Evolutionary conservation across 1,139 yeast species (phyloP), one percentile per base, ranked within the genome.

Genomic region (Protomyces lactucae-debilis): DNA sequence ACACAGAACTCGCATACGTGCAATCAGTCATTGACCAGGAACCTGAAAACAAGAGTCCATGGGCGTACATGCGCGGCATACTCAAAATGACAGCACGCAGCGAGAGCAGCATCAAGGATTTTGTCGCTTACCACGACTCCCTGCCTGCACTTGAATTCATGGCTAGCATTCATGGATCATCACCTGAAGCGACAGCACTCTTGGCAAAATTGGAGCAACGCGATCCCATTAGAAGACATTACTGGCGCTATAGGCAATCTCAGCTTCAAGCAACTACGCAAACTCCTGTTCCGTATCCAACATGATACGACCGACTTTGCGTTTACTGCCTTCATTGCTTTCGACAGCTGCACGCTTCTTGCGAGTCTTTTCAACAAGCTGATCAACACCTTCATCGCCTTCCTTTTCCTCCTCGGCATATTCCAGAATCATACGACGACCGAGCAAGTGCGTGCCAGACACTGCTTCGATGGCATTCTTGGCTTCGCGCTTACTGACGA

Each of bases 351-450:
- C 36, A 2, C 53, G 56, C 28, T 59, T 52, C 14, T 28, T n/a
- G 18, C 48, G 36, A 46, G 63, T 59, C 57, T 52, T 52, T 40
- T 59, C 36, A 18, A 59, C 53, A 16, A 52, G 23, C 39, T 52
- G 52, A 3, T 59, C 63, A 52, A 59, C 54, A 12, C 63, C 63
- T n/a, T 39, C 57, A 28, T 59, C 63, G 12, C 63, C 63, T 9
- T 25, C 18, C 36, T 52, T 25, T 14, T 59, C 63, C 1, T 48
- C 36, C 35, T 59, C 88, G 18, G 99, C 99, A 72, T 82, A 91
- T 75, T 93, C 96, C 86, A 95, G 85, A n/a, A 93, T 97, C 71
- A 93, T 80, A 70, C 97, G 83, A 78, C 99, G 86, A 53, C 99
- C 99, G 65, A 93, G 82, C 76, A 93, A 87, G 82, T 93, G 99